phyloP scores from a whole-genome alignment of 2,329 filamentous ascomycete genomes.

The Herpotrichia juniperi region DNA sequence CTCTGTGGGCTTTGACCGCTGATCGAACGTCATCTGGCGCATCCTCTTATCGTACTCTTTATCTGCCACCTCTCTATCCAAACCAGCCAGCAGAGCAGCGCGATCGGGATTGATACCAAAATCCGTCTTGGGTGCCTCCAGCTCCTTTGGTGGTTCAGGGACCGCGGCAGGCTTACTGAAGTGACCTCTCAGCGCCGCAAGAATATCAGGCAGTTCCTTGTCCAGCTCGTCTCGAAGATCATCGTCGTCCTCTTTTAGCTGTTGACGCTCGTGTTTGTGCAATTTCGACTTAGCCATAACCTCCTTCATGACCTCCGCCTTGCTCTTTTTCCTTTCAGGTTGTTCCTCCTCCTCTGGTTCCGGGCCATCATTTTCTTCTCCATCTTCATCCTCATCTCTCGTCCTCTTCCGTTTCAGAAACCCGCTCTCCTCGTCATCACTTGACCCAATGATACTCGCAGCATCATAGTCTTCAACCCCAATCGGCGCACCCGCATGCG shows the following conservation, averaged over 20 bases:
- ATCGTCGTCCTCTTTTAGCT: constrained; percentile 90
- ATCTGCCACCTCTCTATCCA: constrained; percentile 72
- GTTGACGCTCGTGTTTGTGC: constrained; percentile 92
- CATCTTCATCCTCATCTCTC: constrained; percentile 57
- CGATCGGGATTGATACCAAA: constrained; percentile 65
- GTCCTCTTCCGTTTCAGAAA: constrained; percentile 50
- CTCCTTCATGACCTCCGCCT: constrained; percentile 97
- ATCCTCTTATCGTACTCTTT: constrained; percentile 87
- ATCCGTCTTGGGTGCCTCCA: constrained; percentile 43
- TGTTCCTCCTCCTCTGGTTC: constrained; percentile 60
- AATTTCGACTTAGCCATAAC: constrained; percentile 96
- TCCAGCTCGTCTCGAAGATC: constrained; percentile 85
- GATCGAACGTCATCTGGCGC: constrained; percentile 82
- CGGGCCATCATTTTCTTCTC: constrained; percentile 32
- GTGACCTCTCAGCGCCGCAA: constrained; percentile 69
- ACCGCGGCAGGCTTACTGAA: constrained; percentile 53
- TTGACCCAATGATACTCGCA: constrained; percentile 66
- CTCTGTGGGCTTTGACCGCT: constrained; percentile 82
- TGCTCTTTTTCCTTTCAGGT: constrained; percentile 88
- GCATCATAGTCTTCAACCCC: constrained; percentile 80
- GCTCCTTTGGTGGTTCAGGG: constrained; percentile 35
- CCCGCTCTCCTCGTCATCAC: constrained; percentile 47
- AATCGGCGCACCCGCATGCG: constrained; percentile 81
- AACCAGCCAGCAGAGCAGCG: constrained; percentile 64
- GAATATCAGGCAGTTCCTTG: constrained; percentile 78